Percentiles rank a stretch among this genome's conserved stretches.
These are phyloP conservation scores for Fistulinella prunicolor DNA, from an alignment of 768 basidiomycete species.

Conservation along the genomic window DNA sequence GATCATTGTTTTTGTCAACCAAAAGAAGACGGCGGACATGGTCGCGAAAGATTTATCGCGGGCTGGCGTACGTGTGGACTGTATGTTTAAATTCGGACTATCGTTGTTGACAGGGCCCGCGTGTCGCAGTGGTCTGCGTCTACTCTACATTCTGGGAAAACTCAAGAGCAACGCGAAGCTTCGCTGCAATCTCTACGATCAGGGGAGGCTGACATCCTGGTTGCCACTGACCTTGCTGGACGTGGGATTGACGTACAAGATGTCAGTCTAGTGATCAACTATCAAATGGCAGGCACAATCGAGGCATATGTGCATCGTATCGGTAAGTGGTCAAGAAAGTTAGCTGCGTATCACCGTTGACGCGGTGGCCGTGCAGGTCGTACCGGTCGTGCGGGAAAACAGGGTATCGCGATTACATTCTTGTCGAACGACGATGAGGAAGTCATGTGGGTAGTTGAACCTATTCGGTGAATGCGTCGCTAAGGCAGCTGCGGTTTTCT, in stretches of 20 bases:
- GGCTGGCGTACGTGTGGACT: slow-evolving; percentile 64
- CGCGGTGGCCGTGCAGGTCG: slow-evolving; percentile 56
- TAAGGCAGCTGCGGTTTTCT: slow-evolving; percentile 8
- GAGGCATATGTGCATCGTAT: slow-evolving; percentile 98
- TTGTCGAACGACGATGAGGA: slow-evolving; percentile 94
- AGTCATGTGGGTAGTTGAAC: slow-evolving; percentile 72
- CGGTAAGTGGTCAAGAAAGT: slow-evolving; percentile 49
- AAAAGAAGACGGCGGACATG: slow-evolving; percentile 99
- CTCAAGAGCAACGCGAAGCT: slow-evolving; percentile 95
- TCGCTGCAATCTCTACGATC: slow-evolving; percentile 82
- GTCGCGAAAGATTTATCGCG: slow-evolving; percentile 92
- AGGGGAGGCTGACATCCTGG: slow-evolving; percentile 84
- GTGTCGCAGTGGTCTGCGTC: slow-evolving; percentile 75
- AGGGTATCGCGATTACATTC: slow-evolving; percentile 93
- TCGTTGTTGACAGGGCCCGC: neutral
- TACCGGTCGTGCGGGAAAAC: slow-evolving; percentile 97
- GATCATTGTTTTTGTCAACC: slow-evolving; percentile 98
- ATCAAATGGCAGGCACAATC: slow-evolving; percentile 94
- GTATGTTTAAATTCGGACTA: neutral
- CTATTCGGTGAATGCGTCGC: neutral
- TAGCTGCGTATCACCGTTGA: neutral
- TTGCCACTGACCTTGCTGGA: slow-evolving; percentile 96
- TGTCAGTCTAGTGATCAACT: slow-evolving; percentile 94
- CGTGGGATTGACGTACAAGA: slow-evolving; percentile 99
- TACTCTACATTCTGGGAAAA: slow-evolving; percentile 95